Evolutionary conservation across 495 filamentous ascomycete species (phyloP).

Genomic region (Tetracladium setigerum): DNA sequence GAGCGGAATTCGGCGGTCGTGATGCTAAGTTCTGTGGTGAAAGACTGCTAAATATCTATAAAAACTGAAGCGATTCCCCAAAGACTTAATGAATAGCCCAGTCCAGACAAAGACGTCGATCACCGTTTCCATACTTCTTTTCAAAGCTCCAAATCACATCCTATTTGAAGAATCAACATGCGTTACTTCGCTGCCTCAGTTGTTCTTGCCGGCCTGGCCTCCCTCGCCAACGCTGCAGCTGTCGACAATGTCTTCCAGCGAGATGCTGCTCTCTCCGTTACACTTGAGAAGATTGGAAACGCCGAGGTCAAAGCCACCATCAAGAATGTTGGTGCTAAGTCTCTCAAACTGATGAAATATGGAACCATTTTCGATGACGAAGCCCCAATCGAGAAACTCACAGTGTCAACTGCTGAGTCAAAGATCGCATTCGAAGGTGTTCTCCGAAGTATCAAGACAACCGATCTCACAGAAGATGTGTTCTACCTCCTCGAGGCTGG

Average conservation of each 20-base stretch:
- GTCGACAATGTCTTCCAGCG: slow-evolving; percentile 31
- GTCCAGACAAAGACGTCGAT: too few species aligned
- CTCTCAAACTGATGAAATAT: slow-evolving; percentile 51
- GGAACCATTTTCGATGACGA: slow-evolving; percentile 51
- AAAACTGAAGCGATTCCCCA: background rate
- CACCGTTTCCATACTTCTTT: too few species aligned
- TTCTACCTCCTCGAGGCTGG: slow-evolving; percentile 51
- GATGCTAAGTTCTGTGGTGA: background rate
- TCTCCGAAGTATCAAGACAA: slow-evolving; percentile 37
- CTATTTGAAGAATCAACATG: background rate
- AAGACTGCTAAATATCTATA: background rate
- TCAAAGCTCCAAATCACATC: too few species aligned
- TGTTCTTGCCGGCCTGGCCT: slow-evolving; percentile 31
- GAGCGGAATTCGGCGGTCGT: too few species aligned
- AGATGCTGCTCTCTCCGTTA: slow-evolving; percentile 39
- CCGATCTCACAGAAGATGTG: slow-evolving; percentile 38
- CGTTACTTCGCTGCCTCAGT: slow-evolving; percentile 21
- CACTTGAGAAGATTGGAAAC: slow-evolving; percentile 43
- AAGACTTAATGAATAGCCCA: background rate
- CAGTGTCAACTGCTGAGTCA: slow-evolving; percentile 39
- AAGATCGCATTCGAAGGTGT: slow-evolving; percentile 49
- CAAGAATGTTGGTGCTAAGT: slow-evolving; percentile 48
- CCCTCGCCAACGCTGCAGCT: slow-evolving; percentile 37
- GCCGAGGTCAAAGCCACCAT: slow-evolving; percentile 49
- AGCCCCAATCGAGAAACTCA: slow-evolving; percentile 52